A percentile compares a stretch with the other conserved stretches of the same genome.
Evolutionary conservation across 768 basidiomycete genomes (phyloP).

Genomic region (Boletus speciosus): DNA sequence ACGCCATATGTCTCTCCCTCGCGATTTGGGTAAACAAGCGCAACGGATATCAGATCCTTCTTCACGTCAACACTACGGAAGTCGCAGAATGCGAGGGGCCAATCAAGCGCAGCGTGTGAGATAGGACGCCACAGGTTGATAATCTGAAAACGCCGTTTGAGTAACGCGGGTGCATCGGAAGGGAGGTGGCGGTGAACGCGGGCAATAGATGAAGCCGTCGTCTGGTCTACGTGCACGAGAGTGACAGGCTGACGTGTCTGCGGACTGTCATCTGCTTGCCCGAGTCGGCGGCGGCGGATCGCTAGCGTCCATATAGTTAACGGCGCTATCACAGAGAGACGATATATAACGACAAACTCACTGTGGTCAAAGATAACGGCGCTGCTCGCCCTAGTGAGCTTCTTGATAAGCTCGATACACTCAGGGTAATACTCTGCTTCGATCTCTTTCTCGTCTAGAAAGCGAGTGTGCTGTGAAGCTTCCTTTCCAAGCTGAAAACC

Average conservation of each 20-base stretch:
- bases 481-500: conserved; percentile 35
- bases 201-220: conserved; percentile 35
- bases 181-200: conserved; percentile 43
- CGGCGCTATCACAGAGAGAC: neutral
- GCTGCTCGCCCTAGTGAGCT: conserved; percentile 36
- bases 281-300: conserved; percentile 40
- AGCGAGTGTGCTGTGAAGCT: conserved; percentile 26
- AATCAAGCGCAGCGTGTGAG: conserved; percentile 42
- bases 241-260: conserved; percentile 43
- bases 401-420: conserved; percentile 36
- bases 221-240: conserved; percentile 47
- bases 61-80: conserved; percentile 38
- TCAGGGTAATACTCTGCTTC: conserved; percentile 39
- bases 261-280: conserved; percentile 33
- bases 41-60: conserved; percentile 37
- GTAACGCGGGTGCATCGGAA: conserved; percentile 37
- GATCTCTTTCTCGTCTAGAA: conserved; percentile 36
- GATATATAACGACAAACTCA: conserved; percentile 6
- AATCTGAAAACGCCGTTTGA: conserved; percentile 47
- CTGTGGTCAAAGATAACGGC: conserved; percentile 44
- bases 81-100: conserved; percentile 49
- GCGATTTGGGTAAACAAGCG: conserved; percentile 39
- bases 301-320: conserved; percentile 26
- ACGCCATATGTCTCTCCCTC: conserved; percentile 44
- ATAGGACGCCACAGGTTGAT: conserved; percentile 57